A percentile compares a stretch with the other conserved stretches of the same genome.
Conservation (phyloP, 1,284 basidiomycete genomes). For the Mycena sp. region DNA sequence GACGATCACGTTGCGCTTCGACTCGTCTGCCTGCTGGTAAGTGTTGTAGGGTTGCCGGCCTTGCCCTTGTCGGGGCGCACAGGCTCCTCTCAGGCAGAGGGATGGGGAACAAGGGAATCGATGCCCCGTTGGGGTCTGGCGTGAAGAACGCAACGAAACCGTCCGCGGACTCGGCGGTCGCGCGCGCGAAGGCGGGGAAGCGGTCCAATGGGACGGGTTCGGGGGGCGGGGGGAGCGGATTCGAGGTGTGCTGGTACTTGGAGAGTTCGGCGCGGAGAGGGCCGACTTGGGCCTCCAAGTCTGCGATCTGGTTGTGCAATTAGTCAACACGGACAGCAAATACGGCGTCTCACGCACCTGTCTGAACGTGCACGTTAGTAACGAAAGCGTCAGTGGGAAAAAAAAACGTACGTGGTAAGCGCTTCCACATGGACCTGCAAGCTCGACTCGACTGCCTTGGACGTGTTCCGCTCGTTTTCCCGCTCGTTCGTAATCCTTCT, state of each 20-base stretch:
- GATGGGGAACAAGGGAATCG: neutral
- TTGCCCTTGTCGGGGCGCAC: conserved; percentile 6
- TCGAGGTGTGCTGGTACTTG: conserved; percentile 38
- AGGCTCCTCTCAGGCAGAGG: neutral
- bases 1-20: conserved; percentile 16
- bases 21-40: neutral
- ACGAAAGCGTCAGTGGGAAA: neutral
- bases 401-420: conserved; percentile 38
- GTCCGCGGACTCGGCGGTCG: conserved; percentile 35
- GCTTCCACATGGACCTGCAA: conserved; percentile 34
- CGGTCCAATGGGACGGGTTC: conserved; percentile 53
- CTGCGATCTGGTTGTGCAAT: conserved; percentile 25
- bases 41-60: conserved; percentile 11
- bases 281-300: conserved; percentile 32
- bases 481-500: conserved; percentile 20
- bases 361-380: conserved; percentile 4
- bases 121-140: neutral
- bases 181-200: conserved; percentile 47
- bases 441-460: conserved; percentile 37
- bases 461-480: conserved; percentile 30
- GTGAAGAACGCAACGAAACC: conserved; percentile 24
- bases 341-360: conserved; percentile 21
- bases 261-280: conserved; percentile 41
- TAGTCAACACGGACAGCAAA: neutral
- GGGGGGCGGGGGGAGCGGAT: conserved; percentile 60